Evolutionary conservation across 2,329 filamentous ascomycete species (phyloP), one percentile per base, ranked within the genome.

Genomic region (Aspergillus sclerotialis): DNA sequence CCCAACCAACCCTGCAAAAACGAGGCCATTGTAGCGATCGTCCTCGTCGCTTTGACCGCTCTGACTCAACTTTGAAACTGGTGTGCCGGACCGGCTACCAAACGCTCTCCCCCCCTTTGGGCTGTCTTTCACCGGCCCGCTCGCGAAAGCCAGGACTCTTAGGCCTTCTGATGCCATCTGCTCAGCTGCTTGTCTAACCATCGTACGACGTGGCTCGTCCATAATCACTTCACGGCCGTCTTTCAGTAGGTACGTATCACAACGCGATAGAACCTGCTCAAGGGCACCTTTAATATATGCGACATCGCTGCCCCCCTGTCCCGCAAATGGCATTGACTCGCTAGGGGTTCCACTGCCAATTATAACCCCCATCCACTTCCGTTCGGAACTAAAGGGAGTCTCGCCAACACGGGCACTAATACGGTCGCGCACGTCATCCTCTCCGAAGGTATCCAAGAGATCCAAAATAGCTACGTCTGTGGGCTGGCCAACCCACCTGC

Each of bases 291-390:
- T 98, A 67, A 96, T 85, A 58, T 96, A 98, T 1, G 87, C 89
- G 45, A 87, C 80, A 51, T 94, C 85, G 41, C 80, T 78, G 24
- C 83, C 80, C 35, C 19, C 19, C 19, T 23, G 19, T 23, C 68
- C 67, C 11, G 35, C 34, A 23, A 35, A 32, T 38, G 69, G 70
- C 18, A 68, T 64, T 17, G 70, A 69, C 30, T 77, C 72, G 14
- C 71, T 68, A 28, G 65, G 53, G 37, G 58, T 63, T 19, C 64
- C 61, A 42, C 61, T 65, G 18, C 78, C 79, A 47, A 95, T 84
- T 2, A 88, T 83, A 17, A 95, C 89, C 21, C 93, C 93, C 93
- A 98, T 98, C 90, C 90, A 98, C 63, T 98, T 98, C 37, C 90
- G 78, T 56, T 94, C 88, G 1, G 92, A 98, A 57, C 90, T 96